These are phyloP conservation scores for Apiospora hydei DNA, from an alignment of 2,329 filamentous ascomycete species.

Conservation along the genomic window DNA sequence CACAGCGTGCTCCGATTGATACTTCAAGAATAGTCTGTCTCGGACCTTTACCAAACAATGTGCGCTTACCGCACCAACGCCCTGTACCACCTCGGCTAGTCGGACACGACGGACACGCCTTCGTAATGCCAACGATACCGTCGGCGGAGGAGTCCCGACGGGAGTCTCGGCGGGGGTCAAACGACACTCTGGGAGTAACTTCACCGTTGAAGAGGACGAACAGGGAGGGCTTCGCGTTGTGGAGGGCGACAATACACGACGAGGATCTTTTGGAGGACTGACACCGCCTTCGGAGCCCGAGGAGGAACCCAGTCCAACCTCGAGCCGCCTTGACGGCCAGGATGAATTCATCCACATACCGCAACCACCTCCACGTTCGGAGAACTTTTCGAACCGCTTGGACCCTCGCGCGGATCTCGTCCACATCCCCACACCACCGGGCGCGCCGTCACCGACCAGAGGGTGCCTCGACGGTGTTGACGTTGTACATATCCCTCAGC, in stretches of 20 bases:
- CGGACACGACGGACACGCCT: slow-evolving; percentile 37
- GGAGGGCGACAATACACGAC: neutral
- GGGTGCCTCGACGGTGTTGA: slow-evolving; percentile 40
- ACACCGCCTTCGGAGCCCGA: slow-evolving; percentile 20
- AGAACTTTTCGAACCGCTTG: slow-evolving; percentile 17
- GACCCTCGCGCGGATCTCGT: slow-evolving; percentile 24
- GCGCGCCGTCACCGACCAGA: slow-evolving; percentile 23
- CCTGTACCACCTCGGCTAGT: slow-evolving; percentile 37
- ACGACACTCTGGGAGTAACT: slow-evolving; percentile 63
- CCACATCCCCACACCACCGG: slow-evolving; percentile 27
- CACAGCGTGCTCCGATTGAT: slow-evolving; percentile 58
- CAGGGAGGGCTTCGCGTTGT: neutral
- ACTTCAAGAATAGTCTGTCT: slow-evolving; percentile 61
- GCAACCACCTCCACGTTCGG: slow-evolving; percentile 15
- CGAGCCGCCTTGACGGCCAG: slow-evolving; percentile 20
- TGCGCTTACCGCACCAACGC: slow-evolving; percentile 46
- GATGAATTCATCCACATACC: slow-evolving; percentile 27
- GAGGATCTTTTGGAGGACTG: neutral
- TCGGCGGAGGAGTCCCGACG: slow-evolving; percentile 35
- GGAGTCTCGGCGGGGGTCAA: slow-evolving; percentile 39
- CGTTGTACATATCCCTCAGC: slow-evolving; percentile 43
- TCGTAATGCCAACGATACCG: slow-evolving; percentile 38
- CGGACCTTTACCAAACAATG: slow-evolving; percentile 59
- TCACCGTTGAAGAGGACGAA: slow-evolving; percentile 58
- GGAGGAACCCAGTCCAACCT: slow-evolving; percentile 1